A percentile compares a stretch with the other conserved stretches of the same genome.
Conservation (phyloP, 106 monocot species). For the Dendrobium officinale region DNA sequence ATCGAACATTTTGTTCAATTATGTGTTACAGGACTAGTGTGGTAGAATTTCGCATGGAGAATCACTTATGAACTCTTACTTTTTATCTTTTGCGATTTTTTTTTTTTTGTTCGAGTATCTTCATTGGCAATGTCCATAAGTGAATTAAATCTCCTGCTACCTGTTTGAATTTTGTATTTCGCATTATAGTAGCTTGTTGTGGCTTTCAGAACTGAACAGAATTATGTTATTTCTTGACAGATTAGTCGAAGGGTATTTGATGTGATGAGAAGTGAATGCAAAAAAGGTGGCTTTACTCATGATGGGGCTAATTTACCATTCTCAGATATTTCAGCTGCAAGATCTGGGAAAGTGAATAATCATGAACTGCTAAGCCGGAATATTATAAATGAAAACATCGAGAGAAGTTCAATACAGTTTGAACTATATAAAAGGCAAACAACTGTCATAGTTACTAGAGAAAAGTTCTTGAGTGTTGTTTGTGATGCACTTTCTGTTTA, state of each 20-base stretch:
- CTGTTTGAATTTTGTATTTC: neutral
- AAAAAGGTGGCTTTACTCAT: neutral
- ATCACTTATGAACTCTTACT: too few relatives aligned
- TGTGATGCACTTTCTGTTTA: constrained; percentile 80
- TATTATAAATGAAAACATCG: constrained; percentile 7
- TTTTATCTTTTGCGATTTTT: neutral
- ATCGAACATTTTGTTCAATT: too few relatives aligned
- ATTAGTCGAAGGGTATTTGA: constrained; percentile 87
- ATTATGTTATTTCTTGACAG: constrained; percentile 30
- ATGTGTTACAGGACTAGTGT: neutral
- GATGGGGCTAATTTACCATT: constrained; percentile 1
- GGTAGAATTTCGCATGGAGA: too few relatives aligned
- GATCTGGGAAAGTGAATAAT: constrained; percentile 2
- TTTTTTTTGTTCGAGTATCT: neutral
- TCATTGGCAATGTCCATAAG: neutral
- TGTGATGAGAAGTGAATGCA: constrained; percentile 35
- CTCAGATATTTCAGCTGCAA: constrained; percentile 11
- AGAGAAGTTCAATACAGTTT: constrained; percentile 43
- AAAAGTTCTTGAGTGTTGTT: constrained; percentile 52
- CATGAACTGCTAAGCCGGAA: neutral
- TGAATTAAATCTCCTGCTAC: neutral
- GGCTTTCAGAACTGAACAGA: neutral
- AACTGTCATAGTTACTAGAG: constrained; percentile 59
- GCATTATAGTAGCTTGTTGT: neutral
- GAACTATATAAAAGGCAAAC: constrained; percentile 87